These are phyloP conservation scores for Serendipita sp. DNA, from an alignment of 768 basidiomycete species.

Conservation along the genomic window DNA sequence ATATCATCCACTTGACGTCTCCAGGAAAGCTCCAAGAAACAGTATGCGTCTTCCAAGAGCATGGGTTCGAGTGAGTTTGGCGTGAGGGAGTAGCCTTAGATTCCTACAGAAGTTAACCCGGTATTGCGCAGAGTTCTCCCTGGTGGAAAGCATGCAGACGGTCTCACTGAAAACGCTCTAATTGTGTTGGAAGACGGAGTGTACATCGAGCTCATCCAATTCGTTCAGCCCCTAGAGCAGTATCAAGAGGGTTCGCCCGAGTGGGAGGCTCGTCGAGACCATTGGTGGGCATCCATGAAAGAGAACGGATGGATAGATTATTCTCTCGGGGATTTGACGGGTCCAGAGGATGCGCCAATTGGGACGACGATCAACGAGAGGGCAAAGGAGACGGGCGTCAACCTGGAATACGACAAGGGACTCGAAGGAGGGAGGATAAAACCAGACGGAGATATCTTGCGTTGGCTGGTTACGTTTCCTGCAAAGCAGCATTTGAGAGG, in stretches of 20 bases:
- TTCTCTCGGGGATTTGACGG: conserved; percentile 38
- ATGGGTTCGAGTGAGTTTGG: conserved; percentile 46
- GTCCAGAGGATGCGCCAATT: conserved; percentile 19
- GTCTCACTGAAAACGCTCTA: conserved; percentile 46
- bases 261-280: conserved; percentile 25
- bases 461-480: conserved; percentile 41
- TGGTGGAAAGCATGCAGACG: conserved; percentile 50
- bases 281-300: conserved; percentile 36
- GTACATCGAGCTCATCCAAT: conserved; percentile 57
- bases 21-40: conserved; percentile 37
- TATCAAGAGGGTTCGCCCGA: conserved; percentile 37
- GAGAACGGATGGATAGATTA: conserved; percentile 51
- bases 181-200: conserved; percentile 42
- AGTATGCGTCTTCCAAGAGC: conserved; percentile 33
- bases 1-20: conserved; percentile 56
- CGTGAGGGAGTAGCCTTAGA: neutral
- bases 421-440: conserved; percentile 37
- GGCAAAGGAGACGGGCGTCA: neutral
- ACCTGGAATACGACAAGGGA: conserved; percentile 26
- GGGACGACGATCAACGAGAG: conserved; percentile 20
- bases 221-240: conserved; percentile 32
- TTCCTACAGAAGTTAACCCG: neutral
- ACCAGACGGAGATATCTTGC: conserved; percentile 35
- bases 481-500: conserved; percentile 13
- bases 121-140: conserved; percentile 34